Evolutionary conservation across 148 eudicot species (phyloP).

Genomic region (Arctostaphylos glauca): DNA sequence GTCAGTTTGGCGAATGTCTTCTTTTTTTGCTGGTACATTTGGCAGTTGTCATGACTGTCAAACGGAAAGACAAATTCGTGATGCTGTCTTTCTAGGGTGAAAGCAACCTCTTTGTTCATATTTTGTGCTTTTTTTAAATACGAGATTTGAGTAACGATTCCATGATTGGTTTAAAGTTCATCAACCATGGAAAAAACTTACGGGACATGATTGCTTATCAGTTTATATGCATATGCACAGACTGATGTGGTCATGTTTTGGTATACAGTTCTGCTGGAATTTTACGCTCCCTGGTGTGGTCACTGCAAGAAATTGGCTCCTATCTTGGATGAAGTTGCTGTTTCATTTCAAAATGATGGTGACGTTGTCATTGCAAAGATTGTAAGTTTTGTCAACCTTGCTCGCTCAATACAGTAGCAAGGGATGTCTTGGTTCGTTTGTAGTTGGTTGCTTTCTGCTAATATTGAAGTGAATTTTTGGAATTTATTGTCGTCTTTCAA

Average conservation of each 20-base stretch:
- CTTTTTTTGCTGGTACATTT: no score
- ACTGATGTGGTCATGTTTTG: conserved; percentile 12
- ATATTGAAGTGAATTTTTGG: neutral
- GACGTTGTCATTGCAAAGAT: conserved; percentile 68
- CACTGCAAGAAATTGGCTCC: conserved; percentile 76
- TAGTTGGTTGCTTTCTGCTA: neutral
- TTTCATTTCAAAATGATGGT: conserved; percentile 40
- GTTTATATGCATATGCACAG: neutral
- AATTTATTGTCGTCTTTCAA: neutral
- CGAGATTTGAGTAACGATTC: neutral
- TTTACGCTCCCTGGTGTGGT: conserved; percentile 85
- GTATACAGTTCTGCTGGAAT: conserved; percentile 54
- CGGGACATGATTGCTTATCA: neutral
- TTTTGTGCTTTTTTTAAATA: neutral
- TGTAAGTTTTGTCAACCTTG: conserved; percentile 36
- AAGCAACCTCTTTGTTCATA: neutral
- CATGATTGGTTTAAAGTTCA: conserved; percentile 1
- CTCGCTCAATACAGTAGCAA: neutral
- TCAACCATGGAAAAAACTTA: neutral
- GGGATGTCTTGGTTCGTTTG: neutral
- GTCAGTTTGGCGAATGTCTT: no score
- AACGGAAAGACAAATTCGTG: neutral
- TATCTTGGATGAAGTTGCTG: conserved; percentile 69
- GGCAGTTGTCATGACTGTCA: no score
- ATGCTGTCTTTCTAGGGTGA: neutral